Evolutionary conservation across 345 rosid species (phyloP), one percentile per base, ranked within the genome.

Genomic region (Linum trigynum): DNA sequence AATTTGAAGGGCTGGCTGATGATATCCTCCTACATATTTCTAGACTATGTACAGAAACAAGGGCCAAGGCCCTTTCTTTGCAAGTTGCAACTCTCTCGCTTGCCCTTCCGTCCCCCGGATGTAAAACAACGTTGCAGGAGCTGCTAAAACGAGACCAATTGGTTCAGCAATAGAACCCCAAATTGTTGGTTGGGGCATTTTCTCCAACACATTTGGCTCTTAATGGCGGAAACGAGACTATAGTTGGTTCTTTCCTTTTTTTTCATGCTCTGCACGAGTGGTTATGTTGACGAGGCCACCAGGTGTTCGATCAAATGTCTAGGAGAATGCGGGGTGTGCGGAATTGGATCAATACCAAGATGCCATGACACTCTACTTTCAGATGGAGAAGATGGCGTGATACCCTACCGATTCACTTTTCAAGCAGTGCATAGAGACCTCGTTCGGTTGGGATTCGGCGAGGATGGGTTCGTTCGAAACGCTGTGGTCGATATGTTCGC

Each of bases 401-500:
- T 79, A 73, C 95, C 96, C 1, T 96, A 89, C 72, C 77, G 68
- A 50, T 84, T 84, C 69, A 89, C 96, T 5, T 89, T 80, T 78
- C 95, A 85, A 74, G 89, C 86, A 0, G 85, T 92, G 63, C 98
- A 89, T 64, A 82, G 95, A 73, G 82, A 84, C 71, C 68, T 87
- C 59, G 82, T 89, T 55, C 83, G 92, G 35, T 68, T 72, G 57
- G 98, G 98, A 14, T 89, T 84, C 4, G 87, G 76, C 11, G 59
- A 66, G 41, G 92, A 89, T 63, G 82, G 70, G 16, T 87, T 77
- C 72, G 86, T 84, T 62, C 82, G 80, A n/a, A 87, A 86, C 74
- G 82, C 98, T 48, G 95, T 92, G 71, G 89, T 87, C 6, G 88
- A 84, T 74, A 86, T 89, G 98, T 92, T 89, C 65, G 86, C 98